Percentiles rank a stretch among this genome's conserved stretches.
These are phyloP conservation scores for Symbiodinium natans DNA, from an alignment of 73 alveolate species.

Conservation along the genomic window DNA sequence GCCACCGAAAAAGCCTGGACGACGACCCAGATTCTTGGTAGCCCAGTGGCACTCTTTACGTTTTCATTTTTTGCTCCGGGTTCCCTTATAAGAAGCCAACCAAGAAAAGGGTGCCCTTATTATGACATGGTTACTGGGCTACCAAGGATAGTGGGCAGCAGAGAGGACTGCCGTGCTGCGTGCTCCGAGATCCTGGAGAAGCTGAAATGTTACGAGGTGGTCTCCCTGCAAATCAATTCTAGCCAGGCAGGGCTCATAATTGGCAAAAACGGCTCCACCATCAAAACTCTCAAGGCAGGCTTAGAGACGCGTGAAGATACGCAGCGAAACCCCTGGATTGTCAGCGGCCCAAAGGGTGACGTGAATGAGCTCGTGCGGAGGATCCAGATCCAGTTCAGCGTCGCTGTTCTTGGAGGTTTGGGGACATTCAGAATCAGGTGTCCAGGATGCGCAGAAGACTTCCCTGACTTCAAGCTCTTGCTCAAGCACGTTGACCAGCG, in stretches of 20 bases:
- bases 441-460: slow-evolving; percentile 34
- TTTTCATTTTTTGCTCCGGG: no score
- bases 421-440: background rate
- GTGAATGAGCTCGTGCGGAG: slow-evolving; percentile 11
- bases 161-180: slow-evolving; percentile 19
- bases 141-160: no score
- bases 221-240: background rate
- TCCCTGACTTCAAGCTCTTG: background rate
- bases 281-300: slow-evolving; percentile 9
- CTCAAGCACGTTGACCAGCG: background rate
- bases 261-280: slow-evolving; percentile 16
- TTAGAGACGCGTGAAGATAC: slow-evolving; percentile 40
- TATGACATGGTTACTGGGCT: no score
- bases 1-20: background rate
- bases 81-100: no score
- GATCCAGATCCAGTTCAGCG: background rate
- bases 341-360: slow-evolving; percentile 50
- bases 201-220: slow-evolving; percentile 1
- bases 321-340: slow-evolving; percentile 32
- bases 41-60: background rate
- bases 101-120: no score
- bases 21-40: background rate
- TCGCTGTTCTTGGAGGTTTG: background rate
- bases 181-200: background rate
- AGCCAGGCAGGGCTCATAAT: slow-evolving; percentile 39